These are phyloP conservation scores for Pleurotus ostreatus DNA, from an alignment of 768 basidiomycete genomes.

Conservation along the genomic window DNA sequence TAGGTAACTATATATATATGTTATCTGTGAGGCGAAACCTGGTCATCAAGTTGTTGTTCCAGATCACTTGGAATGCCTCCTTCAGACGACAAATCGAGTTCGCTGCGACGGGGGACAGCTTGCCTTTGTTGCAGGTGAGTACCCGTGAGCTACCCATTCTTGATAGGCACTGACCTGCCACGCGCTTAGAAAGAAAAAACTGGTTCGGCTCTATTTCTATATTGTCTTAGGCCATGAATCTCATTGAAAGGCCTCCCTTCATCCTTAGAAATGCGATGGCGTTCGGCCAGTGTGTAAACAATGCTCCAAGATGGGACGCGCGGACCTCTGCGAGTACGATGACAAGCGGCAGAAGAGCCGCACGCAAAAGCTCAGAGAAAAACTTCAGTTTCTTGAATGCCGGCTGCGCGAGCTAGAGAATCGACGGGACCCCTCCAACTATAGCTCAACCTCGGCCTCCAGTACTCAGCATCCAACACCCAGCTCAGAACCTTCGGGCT, in stretches of 20 bases:
- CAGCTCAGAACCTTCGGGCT: constrained; percentile 10
- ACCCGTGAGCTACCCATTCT: neutral
- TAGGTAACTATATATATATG: neutral
- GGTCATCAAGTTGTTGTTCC: neutral
- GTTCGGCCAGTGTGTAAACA: constrained; percentile 51
- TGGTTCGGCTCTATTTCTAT: constrained; percentile 18
- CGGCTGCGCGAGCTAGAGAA: constrained; percentile 52
- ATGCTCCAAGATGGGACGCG: constrained; percentile 51
- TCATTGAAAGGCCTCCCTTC: too few relatives aligned
- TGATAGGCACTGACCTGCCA: too few relatives aligned
- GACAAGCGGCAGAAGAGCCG: constrained; percentile 57
- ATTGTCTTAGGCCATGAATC: too few relatives aligned
- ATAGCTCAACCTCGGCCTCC: constrained; percentile 2
- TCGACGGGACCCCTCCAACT: constrained; percentile 23
- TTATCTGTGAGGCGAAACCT: too few relatives aligned
- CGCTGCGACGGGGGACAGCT: constrained; percentile 34
- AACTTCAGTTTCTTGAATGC: constrained; percentile 48
- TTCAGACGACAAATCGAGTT: constrained; percentile 12
- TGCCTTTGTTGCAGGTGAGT: constrained; percentile 31
- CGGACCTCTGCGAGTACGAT: constrained; percentile 53
- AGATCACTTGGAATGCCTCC: constrained; percentile 15
- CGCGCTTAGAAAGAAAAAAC: constrained; percentile 28
- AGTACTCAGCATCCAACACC: constrained; percentile 3
- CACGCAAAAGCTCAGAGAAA: constrained; percentile 54
- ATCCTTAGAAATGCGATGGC: constrained; percentile 56